A percentile compares a stretch with the other conserved stretches of the same genome.
phyloP scores from a whole-genome alignment of 2,329 filamentous ascomycete genomes.

The Berkeleyomyces rouxiae region DNA sequence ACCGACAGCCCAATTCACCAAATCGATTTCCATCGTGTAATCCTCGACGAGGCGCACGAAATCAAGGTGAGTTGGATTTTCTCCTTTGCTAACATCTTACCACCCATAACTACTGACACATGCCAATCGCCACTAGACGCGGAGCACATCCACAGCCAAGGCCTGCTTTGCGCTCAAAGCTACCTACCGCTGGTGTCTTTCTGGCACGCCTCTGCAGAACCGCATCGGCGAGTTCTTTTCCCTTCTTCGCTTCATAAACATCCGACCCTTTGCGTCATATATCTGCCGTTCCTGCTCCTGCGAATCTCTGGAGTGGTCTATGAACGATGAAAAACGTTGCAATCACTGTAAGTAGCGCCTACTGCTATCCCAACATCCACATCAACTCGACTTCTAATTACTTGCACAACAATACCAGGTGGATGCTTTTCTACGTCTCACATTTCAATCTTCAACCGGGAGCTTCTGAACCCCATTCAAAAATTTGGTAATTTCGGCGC shows the following conservation, averaged over 20 bases:
- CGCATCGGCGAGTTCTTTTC: conserved; percentile 97
- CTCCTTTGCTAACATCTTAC: neutral
- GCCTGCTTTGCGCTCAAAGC: conserved; percentile 85
- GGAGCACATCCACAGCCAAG: conserved; percentile 80
- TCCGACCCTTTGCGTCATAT: conserved; percentile 81
- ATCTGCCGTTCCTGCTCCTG: conserved; percentile 81
- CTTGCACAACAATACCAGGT: neutral
- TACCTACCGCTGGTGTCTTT: conserved; percentile 87
- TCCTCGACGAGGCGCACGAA: conserved; percentile 88
- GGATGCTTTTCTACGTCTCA: conserved; percentile 27
- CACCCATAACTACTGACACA: too few species aligned
- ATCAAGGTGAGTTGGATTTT: conserved; percentile 48
- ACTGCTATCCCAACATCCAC: conserved; percentile 23
- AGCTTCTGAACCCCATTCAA: conserved; percentile 72
- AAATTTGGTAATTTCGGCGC: conserved; percentile 41
- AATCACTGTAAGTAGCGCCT: conserved; percentile 34
- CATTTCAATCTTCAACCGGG: conserved; percentile 67
- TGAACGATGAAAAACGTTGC: conserved; percentile 56
- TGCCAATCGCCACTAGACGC: conserved; percentile 31
- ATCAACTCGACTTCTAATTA: neutral
- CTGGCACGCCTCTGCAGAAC: conserved; percentile 89
- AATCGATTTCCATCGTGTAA: conserved; percentile 75
- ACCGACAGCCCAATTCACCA: conserved; percentile 54
- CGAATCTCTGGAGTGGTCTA: conserved; percentile 66
- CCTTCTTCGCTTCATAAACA: conserved; percentile 74